These are phyloP conservation scores for Zygosaccharomyces pseudorouxii DNA, from an alignment of 805 yeast species.

Conservation along the genomic window DNA sequence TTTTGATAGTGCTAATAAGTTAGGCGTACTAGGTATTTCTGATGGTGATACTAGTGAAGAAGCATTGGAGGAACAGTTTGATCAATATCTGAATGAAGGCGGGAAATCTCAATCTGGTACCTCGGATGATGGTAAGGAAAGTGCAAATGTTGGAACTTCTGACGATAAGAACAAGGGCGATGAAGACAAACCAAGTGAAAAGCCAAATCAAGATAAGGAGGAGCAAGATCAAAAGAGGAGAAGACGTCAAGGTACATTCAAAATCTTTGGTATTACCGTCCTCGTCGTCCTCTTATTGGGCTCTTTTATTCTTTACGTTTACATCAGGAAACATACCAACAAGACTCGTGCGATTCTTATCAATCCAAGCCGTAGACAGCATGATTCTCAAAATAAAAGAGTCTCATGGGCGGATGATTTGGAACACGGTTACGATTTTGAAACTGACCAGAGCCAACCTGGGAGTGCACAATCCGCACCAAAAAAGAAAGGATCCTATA, in stretches of 20 bases:
- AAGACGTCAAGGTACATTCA: constrained; percentile 9
- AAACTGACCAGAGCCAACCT: constrained; percentile 10
- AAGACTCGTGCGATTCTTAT: constrained; percentile 20
- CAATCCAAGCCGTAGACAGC: constrained; percentile 19
- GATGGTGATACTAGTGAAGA: constrained; percentile 43
- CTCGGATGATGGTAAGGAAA: constrained; percentile 11
- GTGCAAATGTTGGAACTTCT: constrained; percentile 44
- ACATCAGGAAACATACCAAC: constrained; percentile 14
- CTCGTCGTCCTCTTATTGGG: constrained; percentile 11
- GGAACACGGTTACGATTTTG: constrained; percentile 20
- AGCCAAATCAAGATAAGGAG: constrained; percentile 13
- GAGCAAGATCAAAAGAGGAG: constrained; percentile 7
- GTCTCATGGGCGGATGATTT: constrained; percentile 40
- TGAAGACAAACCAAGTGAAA: constrained; percentile 41
- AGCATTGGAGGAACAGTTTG: constrained; percentile 39
- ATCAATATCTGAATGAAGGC: constrained; percentile 42
- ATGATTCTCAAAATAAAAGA: constrained; percentile 25
- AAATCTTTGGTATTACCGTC: constrained; percentile 7
- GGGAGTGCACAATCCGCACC: constrained; percentile 6
- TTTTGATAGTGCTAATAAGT: constrained; percentile 12
- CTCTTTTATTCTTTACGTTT: constrained; percentile 12
- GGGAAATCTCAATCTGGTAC: constrained; percentile 13
- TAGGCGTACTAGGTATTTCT: constrained; percentile 40
- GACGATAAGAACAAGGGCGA: constrained; percentile 48
- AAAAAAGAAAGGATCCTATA: constrained; percentile 20